Conservation (phyloP, 2,329 filamentous ascomycete genomes). For the Cladosporium sp. region DNA sequence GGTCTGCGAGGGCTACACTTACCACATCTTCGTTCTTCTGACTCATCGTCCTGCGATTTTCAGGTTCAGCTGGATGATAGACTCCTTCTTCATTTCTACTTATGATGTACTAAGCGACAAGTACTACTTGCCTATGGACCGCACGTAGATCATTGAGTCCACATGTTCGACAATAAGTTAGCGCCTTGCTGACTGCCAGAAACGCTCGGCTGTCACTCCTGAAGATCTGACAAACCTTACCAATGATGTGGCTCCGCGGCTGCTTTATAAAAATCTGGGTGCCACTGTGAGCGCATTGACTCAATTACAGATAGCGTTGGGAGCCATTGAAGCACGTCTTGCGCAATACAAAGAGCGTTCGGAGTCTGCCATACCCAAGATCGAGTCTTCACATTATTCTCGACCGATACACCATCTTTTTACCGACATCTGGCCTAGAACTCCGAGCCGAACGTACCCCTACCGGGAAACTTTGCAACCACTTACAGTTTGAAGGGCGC, state of each 20-base stretch:
- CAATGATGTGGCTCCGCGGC: neutral
- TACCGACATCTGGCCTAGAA: slow-evolving; percentile 11
- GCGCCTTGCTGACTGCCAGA: neutral
- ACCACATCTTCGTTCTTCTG: neutral
- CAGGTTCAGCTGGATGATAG: neutral
- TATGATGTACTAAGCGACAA: neutral
- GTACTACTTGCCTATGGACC: neutral
- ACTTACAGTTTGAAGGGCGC: neutral
- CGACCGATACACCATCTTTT: neutral
- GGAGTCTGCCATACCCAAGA: neutral
- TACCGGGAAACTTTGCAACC: neutral
- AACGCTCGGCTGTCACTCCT: neutral
- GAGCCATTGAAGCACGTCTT: neutral
- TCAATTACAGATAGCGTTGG: neutral
- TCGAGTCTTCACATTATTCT: neutral
- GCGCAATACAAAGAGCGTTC: neutral
- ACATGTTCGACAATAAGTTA: neutral
- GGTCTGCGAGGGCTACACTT: neutral
- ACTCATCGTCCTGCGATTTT: neutral
- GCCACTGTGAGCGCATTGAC: neutral
- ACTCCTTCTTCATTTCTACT: neutral
- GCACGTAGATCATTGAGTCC: neutral
- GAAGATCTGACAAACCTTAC: neutral
- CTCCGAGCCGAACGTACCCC: neutral
- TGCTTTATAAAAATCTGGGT: neutral